Percentiles rank a stretch among this genome's conserved stretches.
phyloP scores from a whole-genome alignment of 176 grass and related monocot species.

The Phoenix dactylifera region DNA sequence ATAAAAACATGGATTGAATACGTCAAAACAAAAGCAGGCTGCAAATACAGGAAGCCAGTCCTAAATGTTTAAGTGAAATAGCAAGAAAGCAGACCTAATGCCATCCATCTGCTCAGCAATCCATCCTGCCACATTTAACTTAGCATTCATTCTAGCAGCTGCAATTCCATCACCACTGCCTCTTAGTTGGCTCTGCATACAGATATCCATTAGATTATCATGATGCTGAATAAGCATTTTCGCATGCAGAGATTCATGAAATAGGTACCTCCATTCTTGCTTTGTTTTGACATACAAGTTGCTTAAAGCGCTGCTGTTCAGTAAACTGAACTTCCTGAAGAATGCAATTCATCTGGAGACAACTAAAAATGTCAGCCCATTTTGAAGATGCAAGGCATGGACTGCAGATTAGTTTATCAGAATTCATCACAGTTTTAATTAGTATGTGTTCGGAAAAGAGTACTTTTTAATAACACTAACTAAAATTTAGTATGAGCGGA shows the following conservation, averaged over 20 bases:
- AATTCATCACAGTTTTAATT: no score
- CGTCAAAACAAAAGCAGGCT: no score
- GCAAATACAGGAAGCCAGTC: no score
- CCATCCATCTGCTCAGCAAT: constrained; percentile 94
- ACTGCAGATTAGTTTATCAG: background rate
- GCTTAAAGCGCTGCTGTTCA: constrained; percentile 90
- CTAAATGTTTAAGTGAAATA: background rate
- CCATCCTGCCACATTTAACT: constrained; percentile 90
- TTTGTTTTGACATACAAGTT: constrained; percentile 99
- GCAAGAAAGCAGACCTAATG: constrained; percentile 53
- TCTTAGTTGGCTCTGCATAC: constrained; percentile 78
- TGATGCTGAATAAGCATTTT: constrained; percentile 17
- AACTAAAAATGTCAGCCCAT: constrained; percentile 1
- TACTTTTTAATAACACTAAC: no score
- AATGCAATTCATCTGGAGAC: constrained; percentile 73
- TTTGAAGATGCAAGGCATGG: constrained; percentile 5
- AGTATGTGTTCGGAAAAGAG: no score
- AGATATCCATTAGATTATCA: constrained; percentile 27
- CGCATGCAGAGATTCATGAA: constrained; percentile 3
- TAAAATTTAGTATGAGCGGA: no score
- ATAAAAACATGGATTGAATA: no score
- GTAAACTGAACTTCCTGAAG: constrained; percentile 98
- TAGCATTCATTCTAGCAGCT: constrained; percentile 88
- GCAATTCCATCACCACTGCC: constrained; percentile 94
- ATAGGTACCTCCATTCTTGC: constrained; percentile 89